These are phyloP conservation scores for Effrenium voratum DNA, from an alignment of 73 alveolate species.

Conservation along the genomic window DNA sequence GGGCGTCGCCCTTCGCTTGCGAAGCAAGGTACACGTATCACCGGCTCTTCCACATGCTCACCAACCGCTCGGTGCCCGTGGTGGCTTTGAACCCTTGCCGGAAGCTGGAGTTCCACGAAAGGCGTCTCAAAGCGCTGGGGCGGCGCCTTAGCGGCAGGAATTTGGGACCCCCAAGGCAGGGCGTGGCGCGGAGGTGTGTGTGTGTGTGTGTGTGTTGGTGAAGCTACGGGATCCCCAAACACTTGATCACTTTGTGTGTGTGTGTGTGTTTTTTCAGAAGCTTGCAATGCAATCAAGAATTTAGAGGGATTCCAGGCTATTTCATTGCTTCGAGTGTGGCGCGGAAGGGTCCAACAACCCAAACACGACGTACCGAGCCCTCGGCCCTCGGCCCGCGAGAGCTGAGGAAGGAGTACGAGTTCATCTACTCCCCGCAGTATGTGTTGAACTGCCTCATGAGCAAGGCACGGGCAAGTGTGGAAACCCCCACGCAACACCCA, in stretches of 20 bases:
- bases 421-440: conserved; percentile 73
- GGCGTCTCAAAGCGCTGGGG: conserved; percentile 34
- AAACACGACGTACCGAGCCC: neutral
- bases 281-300: no score
- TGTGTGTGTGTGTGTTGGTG: no score
- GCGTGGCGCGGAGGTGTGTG: no score
- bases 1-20: no score
- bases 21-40: conserved; percentile 43
- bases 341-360: neutral
- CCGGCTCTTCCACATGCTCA: conserved; percentile 57
- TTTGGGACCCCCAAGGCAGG: no score
- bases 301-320: no score
- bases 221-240: no score
- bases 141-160: no score
- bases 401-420: conserved; percentile 44
- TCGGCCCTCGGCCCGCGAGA: neutral
- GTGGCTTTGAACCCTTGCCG: conserved; percentile 29
- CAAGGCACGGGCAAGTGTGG: no score
- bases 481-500: no score
- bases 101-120: conserved; percentile 5
- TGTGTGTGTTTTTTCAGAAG: no score
- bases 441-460: conserved; percentile 59
- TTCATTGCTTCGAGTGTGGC: neutral
- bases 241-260: no score
- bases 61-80: neutral